Evolutionary conservation across 2,329 filamentous ascomycete genomes (phyloP).

Genomic region (Ophiosphaerella korrae): DNA sequence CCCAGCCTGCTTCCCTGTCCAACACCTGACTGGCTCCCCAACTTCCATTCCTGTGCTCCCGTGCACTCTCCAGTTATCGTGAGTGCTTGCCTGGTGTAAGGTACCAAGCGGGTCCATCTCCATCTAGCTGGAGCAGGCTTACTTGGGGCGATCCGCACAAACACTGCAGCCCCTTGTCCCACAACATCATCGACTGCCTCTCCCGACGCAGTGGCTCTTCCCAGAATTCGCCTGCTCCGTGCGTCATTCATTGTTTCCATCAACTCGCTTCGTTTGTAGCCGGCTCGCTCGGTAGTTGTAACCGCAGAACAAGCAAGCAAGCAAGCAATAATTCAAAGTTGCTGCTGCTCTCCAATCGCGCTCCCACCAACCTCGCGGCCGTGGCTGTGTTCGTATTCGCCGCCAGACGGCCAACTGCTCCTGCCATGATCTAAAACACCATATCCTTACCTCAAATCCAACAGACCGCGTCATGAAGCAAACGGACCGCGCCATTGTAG

Average conservation of each 20-base stretch:
- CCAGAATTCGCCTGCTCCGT: conserved; percentile 9
- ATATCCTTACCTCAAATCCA: conserved; percentile 22
- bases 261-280: conserved; percentile 7
- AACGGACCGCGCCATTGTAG: conserved; percentile 20
- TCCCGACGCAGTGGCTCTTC: conserved; percentile 26
- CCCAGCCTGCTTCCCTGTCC: conserved; percentile 30
- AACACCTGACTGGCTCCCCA: conserved; percentile 11
- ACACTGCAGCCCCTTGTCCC: conserved; percentile 39
- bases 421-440: conserved; percentile 30
- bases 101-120: conserved; percentile 27
- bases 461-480: conserved; percentile 27
- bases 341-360: neutral
- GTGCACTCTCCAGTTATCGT: conserved; percentile 38
- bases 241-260: conserved; percentile 19
- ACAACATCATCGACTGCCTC: conserved; percentile 24
- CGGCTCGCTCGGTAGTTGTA: conserved; percentile 6
- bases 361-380: neutral
- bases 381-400: conserved; percentile 25
- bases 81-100: conserved; percentile 31
- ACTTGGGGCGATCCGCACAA: conserved; percentile 31
- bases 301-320: conserved; percentile 15
- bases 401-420: conserved; percentile 31
- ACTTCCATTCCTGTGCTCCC: conserved; percentile 24
- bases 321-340: conserved; percentile 17
- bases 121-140: conserved; percentile 29